Conservation (phyloP, 1,139 yeast genomes). For the Yamadazyma diospyri region DNA sequence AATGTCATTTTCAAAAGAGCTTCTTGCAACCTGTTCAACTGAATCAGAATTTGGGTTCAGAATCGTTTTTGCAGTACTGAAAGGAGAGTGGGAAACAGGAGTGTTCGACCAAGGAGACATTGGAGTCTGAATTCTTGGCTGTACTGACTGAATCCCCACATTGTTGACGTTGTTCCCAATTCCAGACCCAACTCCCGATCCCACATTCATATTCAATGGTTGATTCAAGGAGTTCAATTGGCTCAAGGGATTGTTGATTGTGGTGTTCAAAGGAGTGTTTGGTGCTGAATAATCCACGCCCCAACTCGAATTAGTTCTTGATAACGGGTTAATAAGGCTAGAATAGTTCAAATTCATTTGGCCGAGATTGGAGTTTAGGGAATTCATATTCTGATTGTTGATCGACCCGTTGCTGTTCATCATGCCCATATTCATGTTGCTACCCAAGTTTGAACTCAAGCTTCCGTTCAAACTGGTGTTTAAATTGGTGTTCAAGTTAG, state of each 20-base stretch:
- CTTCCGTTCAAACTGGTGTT: neutral
- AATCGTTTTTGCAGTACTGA: slow-evolving; percentile 20
- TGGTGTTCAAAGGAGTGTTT: slow-evolving; percentile 21
- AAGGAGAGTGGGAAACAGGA: slow-evolving; percentile 38
- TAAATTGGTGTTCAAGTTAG: slow-evolving; percentile 1
- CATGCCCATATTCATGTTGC: neutral
- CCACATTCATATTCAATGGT: slow-evolving; percentile 6
- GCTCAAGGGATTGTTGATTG: slow-evolving; percentile 3
- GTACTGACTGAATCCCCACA: neutral
- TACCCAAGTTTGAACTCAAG: neutral
- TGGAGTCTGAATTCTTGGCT: slow-evolving; percentile 27
- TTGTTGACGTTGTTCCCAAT: neutral
- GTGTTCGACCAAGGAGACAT: slow-evolving; percentile 42
- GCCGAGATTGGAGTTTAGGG: slow-evolving; percentile 11
- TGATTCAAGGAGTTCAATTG: slow-evolving; percentile 1
- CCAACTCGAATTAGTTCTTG: slow-evolving; percentile 41
- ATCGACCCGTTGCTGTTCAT: neutral
- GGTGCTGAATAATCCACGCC: slow-evolving; percentile 28
- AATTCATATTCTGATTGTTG: neutral
- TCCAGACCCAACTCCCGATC: slow-evolving; percentile 3
- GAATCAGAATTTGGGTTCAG: slow-evolving; percentile 2
- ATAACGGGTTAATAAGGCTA: slow-evolving; percentile 19
- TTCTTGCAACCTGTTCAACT: neutral
- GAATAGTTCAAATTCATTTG: slow-evolving; percentile 18
- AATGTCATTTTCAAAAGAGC: slow-evolving; percentile 3